Evolutionary conservation across 208 protist species (phyloP), one percentile per base, ranked within the genome.

Genomic region (Acanthamoeba triangularis): DNA sequence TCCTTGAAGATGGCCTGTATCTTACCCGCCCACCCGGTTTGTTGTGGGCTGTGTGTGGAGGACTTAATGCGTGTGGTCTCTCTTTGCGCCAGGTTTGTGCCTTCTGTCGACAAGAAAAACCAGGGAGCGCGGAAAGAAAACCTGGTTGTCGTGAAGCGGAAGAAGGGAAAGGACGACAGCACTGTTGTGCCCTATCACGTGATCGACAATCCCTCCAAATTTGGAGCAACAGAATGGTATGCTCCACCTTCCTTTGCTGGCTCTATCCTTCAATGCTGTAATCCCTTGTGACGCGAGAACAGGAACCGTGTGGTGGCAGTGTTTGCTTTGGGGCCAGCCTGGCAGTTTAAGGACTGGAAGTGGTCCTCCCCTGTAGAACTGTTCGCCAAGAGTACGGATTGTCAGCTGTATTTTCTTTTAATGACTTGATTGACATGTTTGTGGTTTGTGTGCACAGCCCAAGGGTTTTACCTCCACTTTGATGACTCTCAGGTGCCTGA

Each of bases 271-370:
- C 1, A 65, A 65, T 65, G 25, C 1, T 3, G 3, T n/a, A 5
- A 28, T 88, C 14, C 11, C n/a, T 35, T 88, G 69, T 41, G n/a
- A n/a, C n/a, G n/a, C 37, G 2, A 30, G 3, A 1, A 78, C 54
- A 90, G 82, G 82, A 90, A 90, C n/a, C 44, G 82, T 8, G 82
- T 90, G 23, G 82, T 63, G 44, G 82, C 82, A 0, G 82, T 90
- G 28, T 90, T 90, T 33, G 82, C 82, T n/a, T 13, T 90, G 20
- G 82, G 82, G 10, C 82, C 82, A 67, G 47, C 82, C 7, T 90
- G 82, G 82, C 82, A 90, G 49, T 90, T 90, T 47, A 90, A 90
- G n/a, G 54, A 65, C 82, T 90, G 82, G 82, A 90, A 90, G 49
- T 90, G 82, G 82, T 90, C 82, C 14, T 56, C 44, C 7, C 82